Conservation (phyloP, 768 basidiomycete genomes). For the Asterophora lycoperdoides region DNA sequence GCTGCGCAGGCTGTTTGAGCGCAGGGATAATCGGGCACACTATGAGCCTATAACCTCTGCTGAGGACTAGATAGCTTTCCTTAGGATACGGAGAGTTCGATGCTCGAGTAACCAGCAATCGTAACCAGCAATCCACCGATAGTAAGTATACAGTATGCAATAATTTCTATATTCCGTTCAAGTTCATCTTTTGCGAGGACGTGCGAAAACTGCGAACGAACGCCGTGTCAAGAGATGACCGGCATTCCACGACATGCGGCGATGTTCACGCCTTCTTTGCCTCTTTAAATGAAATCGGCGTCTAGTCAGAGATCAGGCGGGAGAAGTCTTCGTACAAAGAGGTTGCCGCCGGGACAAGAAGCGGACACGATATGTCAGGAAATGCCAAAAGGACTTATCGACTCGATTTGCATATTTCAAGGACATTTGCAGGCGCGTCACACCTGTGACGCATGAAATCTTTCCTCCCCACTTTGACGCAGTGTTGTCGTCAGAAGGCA, state of each 20-base stretch:
- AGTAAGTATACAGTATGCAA: too few relatives aligned
- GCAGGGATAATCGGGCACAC: constrained; percentile 22
- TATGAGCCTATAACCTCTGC: constrained; percentile 26
- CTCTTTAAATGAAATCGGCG: too few relatives aligned
- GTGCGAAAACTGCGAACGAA: too few relatives aligned
- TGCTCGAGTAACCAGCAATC: background rate
- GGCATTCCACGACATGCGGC: background rate
- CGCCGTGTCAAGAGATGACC: background rate
- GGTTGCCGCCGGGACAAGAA: too few relatives aligned
- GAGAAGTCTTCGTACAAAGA: too few relatives aligned
- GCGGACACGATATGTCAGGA: too few relatives aligned
- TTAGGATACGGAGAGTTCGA: too few relatives aligned
- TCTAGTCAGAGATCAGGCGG: too few relatives aligned
- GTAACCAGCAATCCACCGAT: too few relatives aligned
- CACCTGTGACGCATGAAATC: constrained; percentile 21
- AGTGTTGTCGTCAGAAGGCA: constrained; percentile 10
- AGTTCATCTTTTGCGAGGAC: background rate
- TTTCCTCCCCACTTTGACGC: constrained; percentile 17
- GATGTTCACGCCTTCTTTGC: background rate
- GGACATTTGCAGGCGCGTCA: background rate
- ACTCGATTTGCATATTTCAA: too few relatives aligned
- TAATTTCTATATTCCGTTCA: background rate
- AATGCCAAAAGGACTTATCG: too few relatives aligned
- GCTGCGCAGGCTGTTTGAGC: constrained; percentile 47
- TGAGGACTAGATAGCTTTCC: constrained; percentile 10